phyloP scores from a whole-genome alignment of 805 yeast species.

The Ascoidea rubescens region DNA sequence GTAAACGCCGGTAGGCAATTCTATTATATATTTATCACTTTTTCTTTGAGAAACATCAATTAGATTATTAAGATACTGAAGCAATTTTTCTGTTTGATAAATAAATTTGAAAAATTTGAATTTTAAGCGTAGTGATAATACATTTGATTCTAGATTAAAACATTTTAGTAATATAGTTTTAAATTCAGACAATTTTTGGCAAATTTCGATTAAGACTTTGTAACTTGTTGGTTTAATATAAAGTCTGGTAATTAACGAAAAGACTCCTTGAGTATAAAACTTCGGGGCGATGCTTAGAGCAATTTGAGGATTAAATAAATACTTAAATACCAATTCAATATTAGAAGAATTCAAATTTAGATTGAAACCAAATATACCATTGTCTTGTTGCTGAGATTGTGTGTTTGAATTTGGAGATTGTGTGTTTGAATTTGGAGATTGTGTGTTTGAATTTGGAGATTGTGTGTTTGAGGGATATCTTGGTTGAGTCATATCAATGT shows the following conservation, averaged over 20 bases:
- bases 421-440: too few species aligned
- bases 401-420: too few species aligned
- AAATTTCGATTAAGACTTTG: background rate
- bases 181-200: background rate
- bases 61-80: background rate
- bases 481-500: background rate
- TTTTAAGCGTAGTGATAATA: background rate
- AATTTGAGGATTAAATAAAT: background rate
- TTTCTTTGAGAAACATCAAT: too few species aligned
- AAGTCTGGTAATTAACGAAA: background rate
- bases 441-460: background rate
- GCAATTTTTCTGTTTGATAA: background rate
- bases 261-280: background rate
- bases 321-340: too few species aligned
- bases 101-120: background rate
- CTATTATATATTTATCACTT: background rate
- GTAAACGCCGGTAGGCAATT: background rate
- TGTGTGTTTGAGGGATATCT: background rate
- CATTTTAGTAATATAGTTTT: too few species aligned
- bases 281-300: background rate
- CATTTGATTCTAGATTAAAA: too few species aligned
- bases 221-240: background rate
- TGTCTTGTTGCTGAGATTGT: background rate
- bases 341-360: too few species aligned
- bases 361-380: background rate